Percentiles rank a stretch among this genome's conserved stretches.
phyloP scores from a whole-genome alignment of 2,329 filamentous ascomycete species.

The Aphanoascus verrucosus region DNA sequence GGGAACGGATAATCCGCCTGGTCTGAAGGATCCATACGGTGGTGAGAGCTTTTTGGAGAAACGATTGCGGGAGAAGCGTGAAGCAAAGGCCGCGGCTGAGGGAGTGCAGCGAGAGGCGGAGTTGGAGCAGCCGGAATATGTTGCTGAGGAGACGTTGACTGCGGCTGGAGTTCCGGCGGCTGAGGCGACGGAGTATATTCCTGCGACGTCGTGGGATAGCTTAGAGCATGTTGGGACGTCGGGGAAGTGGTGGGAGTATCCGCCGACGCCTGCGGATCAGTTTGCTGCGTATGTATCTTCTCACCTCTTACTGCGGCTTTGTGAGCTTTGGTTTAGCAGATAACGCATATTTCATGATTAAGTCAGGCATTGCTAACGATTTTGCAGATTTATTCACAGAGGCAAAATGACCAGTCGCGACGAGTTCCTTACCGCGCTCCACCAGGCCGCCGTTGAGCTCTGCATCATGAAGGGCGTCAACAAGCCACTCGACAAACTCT shows the following conservation, averaged over 20 bases:
- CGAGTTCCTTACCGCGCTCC: slow-evolving; percentile 37
- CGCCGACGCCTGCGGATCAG: slow-evolving; percentile 28
- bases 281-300: slow-evolving; percentile 33
- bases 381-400: slow-evolving; percentile 27
- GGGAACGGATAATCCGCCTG: slow-evolving; percentile 42
- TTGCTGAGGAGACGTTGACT: slow-evolving; percentile 7
- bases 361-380: not conserved
- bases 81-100: slow-evolving; percentile 14
- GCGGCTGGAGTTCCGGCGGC: slow-evolving; percentile 7
- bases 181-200: slow-evolving; percentile 31
- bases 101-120: slow-evolving; percentile 9
- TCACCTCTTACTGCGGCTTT: not conserved
- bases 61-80: slow-evolving; percentile 17
- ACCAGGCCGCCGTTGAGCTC: slow-evolving; percentile 48
- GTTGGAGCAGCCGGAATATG: slow-evolving; percentile 13
- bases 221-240: slow-evolving; percentile 46
- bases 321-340: too few species aligned
- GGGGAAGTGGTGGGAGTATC: slow-evolving; percentile 31
- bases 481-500: slow-evolving; percentile 28
- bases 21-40: slow-evolving; percentile 40
- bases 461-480: slow-evolving; percentile 40
- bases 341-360: not conserved
- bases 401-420: slow-evolving; percentile 28
- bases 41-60: slow-evolving; percentile 28
- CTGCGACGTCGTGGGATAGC: slow-evolving; percentile 42